These are phyloP conservation scores for Meyerozyma smithsonii DNA, from an alignment of 1,139 yeast genomes.

Conservation along the genomic window DNA sequence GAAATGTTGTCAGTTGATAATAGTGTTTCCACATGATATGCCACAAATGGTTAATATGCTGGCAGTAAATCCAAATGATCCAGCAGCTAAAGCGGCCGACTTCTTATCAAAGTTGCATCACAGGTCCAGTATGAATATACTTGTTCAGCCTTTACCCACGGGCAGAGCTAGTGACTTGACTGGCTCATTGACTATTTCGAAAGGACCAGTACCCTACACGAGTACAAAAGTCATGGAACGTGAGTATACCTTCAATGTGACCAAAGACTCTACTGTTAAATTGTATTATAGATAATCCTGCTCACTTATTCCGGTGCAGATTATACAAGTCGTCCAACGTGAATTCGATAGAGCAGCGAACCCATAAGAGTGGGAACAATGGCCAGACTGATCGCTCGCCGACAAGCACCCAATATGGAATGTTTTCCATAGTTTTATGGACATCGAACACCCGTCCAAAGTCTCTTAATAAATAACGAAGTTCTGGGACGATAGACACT, in stretches of 20 bases:
- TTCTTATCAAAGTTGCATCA: slow-evolving; percentile 47
- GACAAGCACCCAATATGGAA: slow-evolving; percentile 83
- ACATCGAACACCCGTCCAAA: slow-evolving; percentile 73
- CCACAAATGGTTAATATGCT: slow-evolving; percentile 34
- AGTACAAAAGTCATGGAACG: slow-evolving; percentile 43
- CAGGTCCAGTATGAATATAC: slow-evolving; percentile 46
- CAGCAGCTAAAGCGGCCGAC: slow-evolving; percentile 37
- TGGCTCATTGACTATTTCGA: slow-evolving; percentile 57
- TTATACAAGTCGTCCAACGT: slow-evolving; percentile 74
- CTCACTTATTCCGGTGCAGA: slow-evolving; percentile 36
- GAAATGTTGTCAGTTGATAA: slow-evolving; percentile 27
- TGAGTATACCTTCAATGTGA: slow-evolving; percentile 59
- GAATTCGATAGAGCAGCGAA: slow-evolving; percentile 87
- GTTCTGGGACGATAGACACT: slow-evolving; percentile 86
- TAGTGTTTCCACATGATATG: slow-evolving; percentile 33
- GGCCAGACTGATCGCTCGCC: slow-evolving; percentile 98
- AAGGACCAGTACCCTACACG: slow-evolving; percentile 41
- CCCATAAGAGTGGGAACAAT: slow-evolving; percentile 75
- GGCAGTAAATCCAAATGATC: slow-evolving; percentile 23
- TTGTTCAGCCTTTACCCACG: slow-evolving; percentile 63
- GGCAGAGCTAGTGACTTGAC: slow-evolving; percentile 84
- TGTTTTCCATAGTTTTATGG: slow-evolving; percentile 62
- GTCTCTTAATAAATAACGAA: slow-evolving; percentile 62
- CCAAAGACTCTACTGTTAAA: slow-evolving; percentile 50
- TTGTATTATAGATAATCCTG: slow-evolving; percentile 29